Percentiles rank a stretch among this genome's conserved stretches.
phyloP scores from a whole-genome alignment of 2,329 filamentous ascomycete genomes.

The Hypoxylon sp. region DNA sequence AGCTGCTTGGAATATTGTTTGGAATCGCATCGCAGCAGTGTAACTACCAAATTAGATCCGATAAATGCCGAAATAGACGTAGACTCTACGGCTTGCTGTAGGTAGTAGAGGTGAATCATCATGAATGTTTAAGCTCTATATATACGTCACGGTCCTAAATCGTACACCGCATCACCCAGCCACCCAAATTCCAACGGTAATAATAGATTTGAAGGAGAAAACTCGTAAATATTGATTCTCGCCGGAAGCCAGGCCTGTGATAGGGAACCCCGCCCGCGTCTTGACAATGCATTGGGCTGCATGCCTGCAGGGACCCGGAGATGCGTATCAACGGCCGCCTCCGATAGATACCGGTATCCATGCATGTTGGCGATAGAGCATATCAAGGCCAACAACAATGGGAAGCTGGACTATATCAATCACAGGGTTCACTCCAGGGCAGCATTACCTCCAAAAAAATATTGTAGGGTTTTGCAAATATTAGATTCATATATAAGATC shows the following conservation, averaged over 20 bases:
- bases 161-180: conserved; percentile 7
- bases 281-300: conserved; percentile 24
- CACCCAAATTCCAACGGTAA: conserved; percentile 7
- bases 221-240: conserved; percentile 1
- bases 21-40: conserved; percentile 13
- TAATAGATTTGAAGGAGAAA: neutral
- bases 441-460: neutral
- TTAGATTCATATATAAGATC: neutral
- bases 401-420: conserved; percentile 20
- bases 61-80: neutral
- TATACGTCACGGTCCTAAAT: conserved; percentile 3
- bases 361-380: conserved; percentile 29
- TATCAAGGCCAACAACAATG: neutral
- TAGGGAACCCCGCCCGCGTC: conserved; percentile 21
- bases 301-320: conserved; percentile 16
- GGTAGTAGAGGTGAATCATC: neutral
- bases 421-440: neutral
- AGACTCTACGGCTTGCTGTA: neutral
- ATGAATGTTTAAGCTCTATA: neutral
- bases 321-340: conserved; percentile 37
- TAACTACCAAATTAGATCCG: neutral
- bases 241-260: conserved; percentile 1
- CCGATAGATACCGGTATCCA: conserved; percentile 35
- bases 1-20: neutral
- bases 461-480: neutral